Evolutionary conservation across 768 basidiomycete genomes (phyloP), one percentile per base, ranked within the genome.

Genomic region (Hericium alpestre): DNA sequence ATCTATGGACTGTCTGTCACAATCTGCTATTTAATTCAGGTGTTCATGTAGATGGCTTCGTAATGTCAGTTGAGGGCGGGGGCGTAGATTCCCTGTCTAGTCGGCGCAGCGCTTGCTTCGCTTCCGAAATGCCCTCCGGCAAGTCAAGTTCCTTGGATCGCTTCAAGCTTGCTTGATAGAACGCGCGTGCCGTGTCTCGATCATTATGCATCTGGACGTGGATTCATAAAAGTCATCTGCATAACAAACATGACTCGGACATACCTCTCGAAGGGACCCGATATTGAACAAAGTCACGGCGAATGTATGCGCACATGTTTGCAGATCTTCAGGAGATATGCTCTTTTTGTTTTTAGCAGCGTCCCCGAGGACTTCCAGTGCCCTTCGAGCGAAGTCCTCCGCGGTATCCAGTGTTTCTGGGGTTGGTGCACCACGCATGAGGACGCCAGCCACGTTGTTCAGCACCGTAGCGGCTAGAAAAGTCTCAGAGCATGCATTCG

Each of bases 361-460:
- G 10, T 64, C 62, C 39, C 71, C 67, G 39, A 74, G 67, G 32
- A 71, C 57, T 1, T 64, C 67, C 38, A 74, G 60, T 0, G 79
- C 80, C 61, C 81, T 79, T 37, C 71, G 72, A 4, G 82, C 80
- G 83, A 84, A 87, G 0, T 76, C 69, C 62, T 86, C 83, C 1
- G 86, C 84, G 55, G 73, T 72, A 41, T 68, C 66, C 27, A 73
- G 63, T 38, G 67, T 65, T 12, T 69, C 69, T 0, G 72, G 70
- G 13, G 74, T 69, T 3, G 73, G 74, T 1, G 68, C 59, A 16
- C 62, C 67, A 49, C 70, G 70, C 65, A 74, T 70, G 59, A 75
- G 66, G 41, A 75, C 56, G 48, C 74, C 74, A 11, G 77, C 71
- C n/a, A 77, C 69, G 51, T 75, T 77, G 63, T 71, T 78, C 77